Evolutionary conservation across 2,329 filamentous ascomycete genomes (phyloP).

Genomic region (Neonectria punicea): DNA sequence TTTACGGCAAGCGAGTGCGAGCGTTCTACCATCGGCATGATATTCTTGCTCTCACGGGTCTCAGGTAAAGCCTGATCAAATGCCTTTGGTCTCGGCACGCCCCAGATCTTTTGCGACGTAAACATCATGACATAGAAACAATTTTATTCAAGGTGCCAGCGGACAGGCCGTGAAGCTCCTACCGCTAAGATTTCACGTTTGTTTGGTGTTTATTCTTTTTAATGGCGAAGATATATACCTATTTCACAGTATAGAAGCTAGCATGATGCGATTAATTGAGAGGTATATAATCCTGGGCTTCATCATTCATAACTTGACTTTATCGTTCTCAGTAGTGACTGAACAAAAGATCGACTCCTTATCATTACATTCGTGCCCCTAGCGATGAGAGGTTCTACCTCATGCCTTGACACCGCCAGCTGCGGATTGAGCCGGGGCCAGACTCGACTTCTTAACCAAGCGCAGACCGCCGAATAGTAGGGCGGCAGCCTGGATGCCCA

Average conservation of each 20-base stretch:
- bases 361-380: background rate
- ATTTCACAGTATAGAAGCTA: background rate
- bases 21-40: conserved; percentile 82
- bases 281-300: background rate
- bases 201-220: background rate
- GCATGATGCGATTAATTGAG: background rate
- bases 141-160: background rate
- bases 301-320: background rate
- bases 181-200: background rate
- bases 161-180: background rate
- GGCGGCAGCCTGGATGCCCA: conserved; percentile 56
- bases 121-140: no score
- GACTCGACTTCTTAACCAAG: conserved; percentile 59
- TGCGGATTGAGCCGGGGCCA: conserved; percentile 32
- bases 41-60: conserved; percentile 60
- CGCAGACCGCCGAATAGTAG: conserved; percentile 57
- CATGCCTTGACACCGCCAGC: conserved; percentile 38
- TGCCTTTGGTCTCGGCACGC: background rate
- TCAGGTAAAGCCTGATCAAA: conserved; percentile 35
- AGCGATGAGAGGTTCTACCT: background rate
- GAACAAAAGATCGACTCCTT: background rate
- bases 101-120: background rate
- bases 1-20: conserved; percentile 81
- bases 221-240: no score
- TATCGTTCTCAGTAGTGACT: background rate